Base-by-base conservation (phyloP, 2,329 filamentous ascomycete genomes). In the Ceratocystis smalleyi region DNA sequence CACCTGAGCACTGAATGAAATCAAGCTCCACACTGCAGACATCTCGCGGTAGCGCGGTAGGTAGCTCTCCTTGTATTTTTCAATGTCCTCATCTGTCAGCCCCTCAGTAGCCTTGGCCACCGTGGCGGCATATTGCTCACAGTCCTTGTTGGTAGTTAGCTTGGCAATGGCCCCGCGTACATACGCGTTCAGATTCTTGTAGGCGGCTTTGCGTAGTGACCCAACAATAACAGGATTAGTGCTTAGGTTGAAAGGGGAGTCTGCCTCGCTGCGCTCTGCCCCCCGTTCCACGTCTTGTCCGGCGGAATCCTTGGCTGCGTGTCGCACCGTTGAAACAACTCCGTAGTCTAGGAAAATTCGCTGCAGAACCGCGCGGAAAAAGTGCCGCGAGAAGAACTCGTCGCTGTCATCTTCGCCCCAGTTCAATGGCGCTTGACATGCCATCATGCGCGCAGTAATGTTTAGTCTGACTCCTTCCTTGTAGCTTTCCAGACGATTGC, bases 361-460 rank as follows among this genome's bases (percentile, higher is more conserved):
- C 73, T 99, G 94, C 24, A 97, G 78, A 0, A 97, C 79, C 0
- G 94, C 89, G 55, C 94, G 88, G 77, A 87, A 99, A 74, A 94
- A 96, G 73, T 99, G 94, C 0, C 92, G 83, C 0, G 85, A 89
- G 77, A 99, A 97, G 76, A 97, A 99, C 6, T 78, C 80, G 62
- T 91, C 87, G 72, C 89, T 95, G 67, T 96, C 91, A 32, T 80
- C 77, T 27, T 79, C 77, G 1, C 87, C 88, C 94, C 94, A 99
- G 76, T 99, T 99, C 66, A 85, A 80, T 1, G 94, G 91, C 6
- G 94, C 94, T 76, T 99, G 94, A 61, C 95, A 91, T 2, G 92
- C 92, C 92, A 97, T 96, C 87, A 96, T 96, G 55, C 94, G 84
- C 0, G 94, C 91, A 3, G 94, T 99, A 71, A 97, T 96, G 74